A percentile compares a stretch with the other conserved stretches of the same genome.
phyloP scores from a whole-genome alignment of 2,329 filamentous ascomycete species.

The Penicillium occitanis region DNA sequence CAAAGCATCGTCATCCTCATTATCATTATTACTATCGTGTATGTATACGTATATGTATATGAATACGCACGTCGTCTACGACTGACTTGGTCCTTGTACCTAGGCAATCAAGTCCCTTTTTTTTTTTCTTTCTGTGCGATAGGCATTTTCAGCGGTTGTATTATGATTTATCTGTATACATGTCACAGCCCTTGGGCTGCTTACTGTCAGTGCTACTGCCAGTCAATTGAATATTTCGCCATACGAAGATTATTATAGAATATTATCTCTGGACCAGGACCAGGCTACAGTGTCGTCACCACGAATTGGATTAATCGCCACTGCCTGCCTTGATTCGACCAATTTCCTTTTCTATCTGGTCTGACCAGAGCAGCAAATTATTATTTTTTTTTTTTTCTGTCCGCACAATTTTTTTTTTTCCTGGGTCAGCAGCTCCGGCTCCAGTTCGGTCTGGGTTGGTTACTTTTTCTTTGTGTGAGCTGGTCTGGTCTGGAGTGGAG shows the following conservation, averaged over 20 bases:
- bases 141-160: constrained; percentile 20
- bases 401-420: background rate
- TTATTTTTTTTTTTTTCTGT: background rate
- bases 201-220: background rate
- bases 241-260: background rate
- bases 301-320: background rate
- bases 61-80: constrained; percentile 14
- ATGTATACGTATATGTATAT: constrained; percentile 15
- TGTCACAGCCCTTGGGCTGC: background rate
- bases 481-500: background rate
- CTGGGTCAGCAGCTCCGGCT: background rate
- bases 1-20: background rate
- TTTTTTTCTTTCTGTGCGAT: background rate
- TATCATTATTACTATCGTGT: background rate
- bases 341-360: background rate
- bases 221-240: background rate
- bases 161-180: constrained; percentile 2
- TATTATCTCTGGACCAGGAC: background rate
- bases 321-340: background rate
- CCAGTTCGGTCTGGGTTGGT: background rate
- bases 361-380: background rate
- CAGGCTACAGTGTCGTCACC: background rate
- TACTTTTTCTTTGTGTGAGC: background rate
- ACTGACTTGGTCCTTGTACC: background rate
- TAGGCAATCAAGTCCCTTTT: background rate